phyloP scores from a whole-genome alignment of 371 early-diverging fungal species.

The Neoconidiobolus thromboides region DNA sequence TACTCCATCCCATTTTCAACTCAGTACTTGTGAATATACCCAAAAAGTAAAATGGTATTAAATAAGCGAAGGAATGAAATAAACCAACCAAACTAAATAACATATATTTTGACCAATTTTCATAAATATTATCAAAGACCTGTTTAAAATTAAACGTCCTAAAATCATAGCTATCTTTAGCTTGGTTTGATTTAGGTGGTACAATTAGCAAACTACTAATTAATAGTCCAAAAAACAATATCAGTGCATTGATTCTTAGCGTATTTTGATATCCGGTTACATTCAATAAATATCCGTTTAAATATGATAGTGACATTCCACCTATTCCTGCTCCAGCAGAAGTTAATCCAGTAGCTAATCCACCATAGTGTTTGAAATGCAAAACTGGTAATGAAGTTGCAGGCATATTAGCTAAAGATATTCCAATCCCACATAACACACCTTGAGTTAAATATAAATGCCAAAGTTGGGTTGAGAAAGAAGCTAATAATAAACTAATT shows the following conservation, averaged over 20 bases:
- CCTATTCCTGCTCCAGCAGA: conserved; percentile 62
- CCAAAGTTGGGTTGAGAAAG: conserved; percentile 15
- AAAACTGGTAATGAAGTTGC: conserved; percentile 25
- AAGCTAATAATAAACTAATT: neutral
- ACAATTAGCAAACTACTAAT: neutral
- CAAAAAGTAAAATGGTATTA: no score
- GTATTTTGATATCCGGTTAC: conserved; percentile 12
- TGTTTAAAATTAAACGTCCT: no score
- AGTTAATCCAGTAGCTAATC: conserved; percentile 52
- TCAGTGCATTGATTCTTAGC: conserved; percentile 11
- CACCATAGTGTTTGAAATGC: conserved; percentile 48
- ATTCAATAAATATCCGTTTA: conserved; percentile 13
- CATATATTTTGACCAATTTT: no score
- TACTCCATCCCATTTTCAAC: no score
- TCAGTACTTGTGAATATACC: no score
- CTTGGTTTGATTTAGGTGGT: no score
- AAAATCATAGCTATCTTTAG: no score
- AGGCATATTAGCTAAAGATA: conserved; percentile 33
- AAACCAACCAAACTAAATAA: no score
- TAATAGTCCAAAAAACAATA: conserved; percentile 11
- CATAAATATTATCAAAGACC: no score
- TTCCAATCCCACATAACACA: conserved; percentile 38
- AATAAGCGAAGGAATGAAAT: no score
- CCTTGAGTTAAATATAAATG: conserved; percentile 49
- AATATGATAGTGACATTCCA: conserved; percentile 25